phyloP scores from a whole-genome alignment of 129 eudicot genomes.

The Centella asiatica region DNA sequence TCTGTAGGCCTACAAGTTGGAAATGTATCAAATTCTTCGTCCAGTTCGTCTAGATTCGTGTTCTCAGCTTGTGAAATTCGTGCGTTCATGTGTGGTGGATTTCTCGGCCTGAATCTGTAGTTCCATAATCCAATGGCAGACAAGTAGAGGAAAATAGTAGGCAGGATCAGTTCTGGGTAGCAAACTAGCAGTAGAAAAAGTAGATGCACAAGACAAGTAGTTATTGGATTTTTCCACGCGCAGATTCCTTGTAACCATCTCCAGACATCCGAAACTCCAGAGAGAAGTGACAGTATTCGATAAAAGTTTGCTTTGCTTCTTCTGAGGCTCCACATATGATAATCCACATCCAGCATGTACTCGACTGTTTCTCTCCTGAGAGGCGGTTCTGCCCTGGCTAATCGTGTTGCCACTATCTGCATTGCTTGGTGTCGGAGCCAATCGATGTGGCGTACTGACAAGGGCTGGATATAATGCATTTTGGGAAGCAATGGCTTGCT shows the following conservation, averaged over 20 bases:
- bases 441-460: conserved; percentile 73
- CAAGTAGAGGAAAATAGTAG: conserved; percentile 80
- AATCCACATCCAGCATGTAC: conserved; percentile 85
- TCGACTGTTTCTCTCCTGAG: conserved; percentile 65
- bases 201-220: conserved; percentile 69
- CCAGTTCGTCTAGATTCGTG: conserved; percentile 63
- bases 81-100: conserved; percentile 92
- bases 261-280: conserved; percentile 43
- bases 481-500: conserved; percentile 87
- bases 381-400: conserved; percentile 83
- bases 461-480: conserved; percentile 85
- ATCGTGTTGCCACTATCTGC: conserved; percentile 62
- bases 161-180: conserved; percentile 79
- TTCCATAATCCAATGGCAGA: conserved; percentile 87
- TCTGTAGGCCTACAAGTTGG: conserved; percentile 61
- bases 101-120: conserved; percentile 64
- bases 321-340: conserved; percentile 74
- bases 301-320: conserved; percentile 85
- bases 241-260: conserved; percentile 68
- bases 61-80: conserved; percentile 79
- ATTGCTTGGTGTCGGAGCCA: conserved; percentile 90
- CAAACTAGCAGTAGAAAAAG: conserved; percentile 71
- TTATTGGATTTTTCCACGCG: conserved; percentile 67
- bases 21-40: conserved; percentile 84
- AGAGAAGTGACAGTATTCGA: conserved; percentile 63